A percentile compares a stretch with the other conserved stretches of the same genome.
Evolutionary conservation across 2,329 filamentous ascomycete species (phyloP).

Genomic region (Colletotrichum zoysiae): DNA sequence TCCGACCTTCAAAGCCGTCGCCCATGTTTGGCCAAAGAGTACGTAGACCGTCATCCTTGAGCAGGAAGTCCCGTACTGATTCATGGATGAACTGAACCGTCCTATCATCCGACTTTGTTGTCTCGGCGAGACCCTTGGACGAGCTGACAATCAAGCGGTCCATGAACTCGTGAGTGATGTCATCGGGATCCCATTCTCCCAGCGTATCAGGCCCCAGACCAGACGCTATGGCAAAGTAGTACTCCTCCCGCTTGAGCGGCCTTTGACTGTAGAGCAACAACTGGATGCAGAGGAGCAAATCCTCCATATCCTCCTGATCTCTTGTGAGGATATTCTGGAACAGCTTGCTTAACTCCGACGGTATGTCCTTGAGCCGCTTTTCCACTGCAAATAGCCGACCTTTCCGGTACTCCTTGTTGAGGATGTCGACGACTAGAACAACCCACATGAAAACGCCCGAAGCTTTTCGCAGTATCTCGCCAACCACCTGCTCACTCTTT

Average conservation of each 20-base stretch:
- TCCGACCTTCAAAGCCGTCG: background rate
- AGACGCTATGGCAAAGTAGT: conserved; percentile 51
- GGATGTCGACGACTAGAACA: conserved; percentile 53
- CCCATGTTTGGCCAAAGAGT: background rate
- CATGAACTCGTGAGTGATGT: conserved; percentile 43
- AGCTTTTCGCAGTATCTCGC: conserved; percentile 52
- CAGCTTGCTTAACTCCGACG: conserved; percentile 54
- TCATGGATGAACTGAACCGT: conserved; percentile 64
- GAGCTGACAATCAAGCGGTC: conserved; percentile 50
- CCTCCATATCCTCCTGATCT: conserved; percentile 55
- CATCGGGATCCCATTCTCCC: conserved; percentile 43
- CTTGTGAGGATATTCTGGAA: conserved; percentile 62
- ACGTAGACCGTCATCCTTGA: conserved; percentile 37
- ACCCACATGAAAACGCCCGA: conserved; percentile 60
- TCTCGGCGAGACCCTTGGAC: conserved; percentile 62
- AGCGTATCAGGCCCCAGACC: conserved; percentile 43
- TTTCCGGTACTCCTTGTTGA: conserved; percentile 51
- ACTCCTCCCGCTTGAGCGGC: conserved; percentile 56
- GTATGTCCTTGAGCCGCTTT: conserved; percentile 46
- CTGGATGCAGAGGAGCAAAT: conserved; percentile 58
- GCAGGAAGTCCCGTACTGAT: conserved; percentile 58
- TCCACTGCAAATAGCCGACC: conserved; percentile 40
- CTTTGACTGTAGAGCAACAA: conserved; percentile 63
- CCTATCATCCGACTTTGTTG: conserved; percentile 46
- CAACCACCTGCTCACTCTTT: background rate